phyloP scores from a whole-genome alignment of 2,329 filamentous ascomycete species.

The Neobulgaria alba region DNA sequence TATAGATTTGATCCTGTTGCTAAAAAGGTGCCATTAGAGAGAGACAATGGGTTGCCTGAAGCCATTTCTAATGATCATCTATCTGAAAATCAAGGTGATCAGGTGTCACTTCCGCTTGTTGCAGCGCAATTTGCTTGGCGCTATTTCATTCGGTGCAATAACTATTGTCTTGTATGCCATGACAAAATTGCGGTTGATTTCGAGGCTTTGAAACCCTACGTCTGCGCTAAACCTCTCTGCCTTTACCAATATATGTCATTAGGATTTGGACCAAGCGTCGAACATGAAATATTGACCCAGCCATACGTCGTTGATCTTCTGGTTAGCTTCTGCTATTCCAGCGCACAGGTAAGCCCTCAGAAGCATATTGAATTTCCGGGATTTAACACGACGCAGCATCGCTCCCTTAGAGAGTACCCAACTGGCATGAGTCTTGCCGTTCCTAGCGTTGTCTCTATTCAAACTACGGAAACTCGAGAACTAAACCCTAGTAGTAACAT shows the following conservation, averaged over 20 bases:
- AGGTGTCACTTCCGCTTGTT: slow-evolving; percentile 44
- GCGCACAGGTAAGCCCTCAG: slow-evolving; percentile 20
- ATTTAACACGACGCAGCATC: slow-evolving; percentile 3
- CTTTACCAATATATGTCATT: slow-evolving; percentile 81
- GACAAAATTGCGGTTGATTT: slow-evolving; percentile 55
- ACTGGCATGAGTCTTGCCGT: slow-evolving; percentile 28
- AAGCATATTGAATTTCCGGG: neutral
- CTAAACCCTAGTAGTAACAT: neutral
- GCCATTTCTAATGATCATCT: slow-evolving; percentile 28
- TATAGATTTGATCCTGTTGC: slow-evolving; percentile 11
- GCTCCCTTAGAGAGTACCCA: slow-evolving; percentile 26
- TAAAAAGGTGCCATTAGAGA: slow-evolving; percentile 1
- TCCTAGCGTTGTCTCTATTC: slow-evolving; percentile 9
- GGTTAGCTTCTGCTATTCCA: slow-evolving; percentile 68
- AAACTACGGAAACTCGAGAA: neutral
- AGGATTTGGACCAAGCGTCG: slow-evolving; percentile 78
- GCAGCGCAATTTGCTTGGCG: slow-evolving; percentile 70
- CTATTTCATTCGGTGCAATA: slow-evolving; percentile 70
- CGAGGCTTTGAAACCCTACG: slow-evolving; percentile 66
- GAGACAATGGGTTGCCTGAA: slow-evolving; percentile 15
- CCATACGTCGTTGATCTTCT: slow-evolving; percentile 80
- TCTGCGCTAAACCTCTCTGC: slow-evolving; percentile 68
- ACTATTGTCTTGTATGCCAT: slow-evolving; percentile 84
- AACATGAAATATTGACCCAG: slow-evolving; percentile 73
- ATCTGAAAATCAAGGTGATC: slow-evolving; percentile 17